phyloP scores from a whole-genome alignment of 257 asterid genomes.

The Primulina huaijiensis region DNA sequence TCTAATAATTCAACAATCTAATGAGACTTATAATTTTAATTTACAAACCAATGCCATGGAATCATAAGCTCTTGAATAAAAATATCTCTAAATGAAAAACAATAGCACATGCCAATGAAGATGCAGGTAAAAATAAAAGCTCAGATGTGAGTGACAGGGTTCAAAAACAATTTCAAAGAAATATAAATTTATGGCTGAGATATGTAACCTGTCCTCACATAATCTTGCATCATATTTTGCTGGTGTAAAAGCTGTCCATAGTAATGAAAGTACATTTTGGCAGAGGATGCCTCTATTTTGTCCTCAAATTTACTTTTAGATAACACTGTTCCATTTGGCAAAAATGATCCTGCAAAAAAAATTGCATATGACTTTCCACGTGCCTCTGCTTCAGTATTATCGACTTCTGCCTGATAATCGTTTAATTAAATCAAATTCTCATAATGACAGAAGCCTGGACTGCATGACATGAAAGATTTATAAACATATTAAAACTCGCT shows the following conservation, averaged over 20 bases:
- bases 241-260: slow-evolving; percentile 97
- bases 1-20: slow-evolving; percentile 24
- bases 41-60: slow-evolving; percentile 1
- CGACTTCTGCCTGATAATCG: background rate
- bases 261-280: slow-evolving; percentile 98
- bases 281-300: slow-evolving; percentile 93
- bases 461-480: background rate
- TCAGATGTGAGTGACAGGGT: background rate
- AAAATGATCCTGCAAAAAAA: slow-evolving; percentile 46
- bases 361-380: slow-evolving; percentile 15
- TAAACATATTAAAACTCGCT: background rate
- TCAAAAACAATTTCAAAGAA: slow-evolving; percentile 5
- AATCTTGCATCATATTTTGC: slow-evolving; percentile 99
- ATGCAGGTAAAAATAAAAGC: slow-evolving; percentile 1
- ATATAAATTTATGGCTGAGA: slow-evolving; percentile 26
- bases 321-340: slow-evolving; percentile 60
- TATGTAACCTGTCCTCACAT: slow-evolving; percentile 89
- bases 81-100: slow-evolving; percentile 4
- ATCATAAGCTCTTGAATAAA: slow-evolving; percentile 11
- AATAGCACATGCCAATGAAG: slow-evolving; percentile 14
- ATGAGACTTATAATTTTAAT: slow-evolving; percentile 11
- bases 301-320: slow-evolving; percentile 80
- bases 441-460: slow-evolving; percentile 12
- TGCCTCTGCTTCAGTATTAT: slow-evolving; percentile 6
- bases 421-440: background rate